A percentile compares a stretch with the other conserved stretches of the same genome.
phyloP scores from a whole-genome alignment of 1,139 yeast species.

The Saccharomyces pastorianus region DNA sequence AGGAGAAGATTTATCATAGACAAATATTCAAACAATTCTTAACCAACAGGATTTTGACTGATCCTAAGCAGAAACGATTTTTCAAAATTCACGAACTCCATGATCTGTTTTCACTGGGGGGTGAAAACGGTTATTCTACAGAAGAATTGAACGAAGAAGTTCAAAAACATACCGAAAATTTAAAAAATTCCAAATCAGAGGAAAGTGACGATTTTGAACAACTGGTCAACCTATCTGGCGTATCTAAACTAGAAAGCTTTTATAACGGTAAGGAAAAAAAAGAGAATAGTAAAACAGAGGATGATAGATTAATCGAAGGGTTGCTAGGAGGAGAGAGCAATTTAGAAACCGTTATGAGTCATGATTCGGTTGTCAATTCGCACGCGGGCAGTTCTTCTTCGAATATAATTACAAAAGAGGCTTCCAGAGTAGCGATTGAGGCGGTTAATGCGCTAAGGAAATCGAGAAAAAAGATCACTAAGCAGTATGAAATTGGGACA shows the following conservation, averaged over 20 bases:
- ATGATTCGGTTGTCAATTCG: constrained; percentile 68
- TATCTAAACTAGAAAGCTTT: constrained; percentile 39
- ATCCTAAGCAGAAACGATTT: constrained; percentile 88
- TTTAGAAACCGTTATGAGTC: constrained; percentile 45
- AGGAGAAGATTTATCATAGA: constrained; percentile 91
- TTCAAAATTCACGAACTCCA: constrained; percentile 88
- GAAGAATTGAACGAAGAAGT: constrained; percentile 27
- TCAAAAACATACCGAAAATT: constrained; percentile 27
- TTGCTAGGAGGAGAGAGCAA: constrained; percentile 68
- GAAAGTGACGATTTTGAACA: constrained; percentile 50
- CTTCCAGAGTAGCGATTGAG: constrained; percentile 62
- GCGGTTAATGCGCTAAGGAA: constrained; percentile 68
- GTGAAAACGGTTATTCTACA: constrained; percentile 48
- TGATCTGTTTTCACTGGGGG: constrained; percentile 80
- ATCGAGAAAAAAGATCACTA: constrained; percentile 52
- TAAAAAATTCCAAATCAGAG: constrained; percentile 24
- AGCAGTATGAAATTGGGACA: constrained; percentile 62
- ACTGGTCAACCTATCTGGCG: constrained; percentile 44
- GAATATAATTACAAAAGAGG: constrained; percentile 64
- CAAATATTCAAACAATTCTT: constrained; percentile 92
- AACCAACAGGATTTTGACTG: constrained; percentile 87
- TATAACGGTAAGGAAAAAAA: constrained; percentile 45
- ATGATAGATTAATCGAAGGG: constrained; percentile 65
- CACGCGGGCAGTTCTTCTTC: constrained; percentile 41
- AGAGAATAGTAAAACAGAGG: constrained; percentile 38